These are phyloP conservation scores for Globisporangium canariense DNA, from an alignment of 352 stramenopile genomes.

Conservation along the genomic window DNA sequence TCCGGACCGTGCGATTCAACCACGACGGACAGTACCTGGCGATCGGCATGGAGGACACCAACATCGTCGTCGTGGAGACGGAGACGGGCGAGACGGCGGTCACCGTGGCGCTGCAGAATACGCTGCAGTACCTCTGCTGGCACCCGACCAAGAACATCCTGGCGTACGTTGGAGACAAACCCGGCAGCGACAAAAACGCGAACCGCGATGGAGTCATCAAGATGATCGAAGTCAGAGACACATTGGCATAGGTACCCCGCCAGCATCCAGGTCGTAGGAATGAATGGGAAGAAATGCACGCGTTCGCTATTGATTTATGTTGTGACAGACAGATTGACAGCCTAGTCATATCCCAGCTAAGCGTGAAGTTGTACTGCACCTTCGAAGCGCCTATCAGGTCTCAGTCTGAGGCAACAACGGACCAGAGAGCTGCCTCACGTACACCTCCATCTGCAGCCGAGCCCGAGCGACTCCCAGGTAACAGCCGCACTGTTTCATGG, in stretches of 20 bases:
- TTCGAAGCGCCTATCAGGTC: conserved; percentile 4
- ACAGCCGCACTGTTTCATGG: conserved; percentile 77
- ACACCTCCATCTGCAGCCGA: conserved; percentile 61
- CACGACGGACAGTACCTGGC: conserved; percentile 71
- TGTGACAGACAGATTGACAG: background rate
- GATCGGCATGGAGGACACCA: conserved; percentile 76
- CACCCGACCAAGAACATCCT: conserved; percentile 81
- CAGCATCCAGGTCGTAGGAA: background rate
- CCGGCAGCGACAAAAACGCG: conserved; percentile 70
- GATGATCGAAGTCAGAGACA: conserved; percentile 69
- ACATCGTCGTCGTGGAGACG: conserved; percentile 58
- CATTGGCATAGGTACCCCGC: conserved; percentile 6
- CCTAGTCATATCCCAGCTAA: too few relatives aligned
- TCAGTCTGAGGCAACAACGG: conserved; percentile 13
- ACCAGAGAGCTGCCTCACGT: conserved; percentile 43
- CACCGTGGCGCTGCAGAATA: conserved; percentile 65
- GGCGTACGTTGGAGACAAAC: conserved; percentile 80
- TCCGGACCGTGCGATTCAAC: conserved; percentile 76
- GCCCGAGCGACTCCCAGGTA: conserved; percentile 74
- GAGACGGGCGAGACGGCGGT: conserved; percentile 56
- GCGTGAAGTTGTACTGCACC: too few relatives aligned
- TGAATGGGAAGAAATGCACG: conserved; percentile 4
- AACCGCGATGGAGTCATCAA: conserved; percentile 85
- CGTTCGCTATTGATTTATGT: background rate
- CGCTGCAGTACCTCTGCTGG: conserved; percentile 78